Conservation (phyloP, 2,329 filamentous ascomycete genomes). For the Aureobasidium leucospermi region DNA sequence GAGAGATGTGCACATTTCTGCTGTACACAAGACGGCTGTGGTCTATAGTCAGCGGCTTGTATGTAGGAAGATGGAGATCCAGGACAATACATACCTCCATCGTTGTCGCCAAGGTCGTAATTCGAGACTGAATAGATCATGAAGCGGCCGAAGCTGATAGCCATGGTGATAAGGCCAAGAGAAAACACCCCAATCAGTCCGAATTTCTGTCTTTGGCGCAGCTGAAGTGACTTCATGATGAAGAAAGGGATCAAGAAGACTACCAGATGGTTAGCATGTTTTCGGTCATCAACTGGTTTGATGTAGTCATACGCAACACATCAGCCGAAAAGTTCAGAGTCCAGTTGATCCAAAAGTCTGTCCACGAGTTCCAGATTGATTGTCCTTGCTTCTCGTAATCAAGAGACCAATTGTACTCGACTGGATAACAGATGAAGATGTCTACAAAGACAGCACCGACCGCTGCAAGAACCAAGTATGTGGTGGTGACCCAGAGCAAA, state of each 20-base stretch:
- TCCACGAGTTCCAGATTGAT: conserved; percentile 5
- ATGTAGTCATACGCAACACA: neutral
- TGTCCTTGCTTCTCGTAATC: neutral
- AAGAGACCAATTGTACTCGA: neutral
- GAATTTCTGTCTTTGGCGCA: conserved; percentile 5
- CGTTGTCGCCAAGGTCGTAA: conserved; percentile 3
- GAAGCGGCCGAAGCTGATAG: conserved; percentile 8
- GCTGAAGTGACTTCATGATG: conserved; percentile 1
- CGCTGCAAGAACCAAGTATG: neutral
- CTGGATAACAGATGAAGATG: neutral
- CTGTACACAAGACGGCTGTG: conserved; percentile 9
- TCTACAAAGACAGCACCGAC: neutral
- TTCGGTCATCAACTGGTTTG: too few species aligned
- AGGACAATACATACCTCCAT: neutral
- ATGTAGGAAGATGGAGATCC: too few species aligned
- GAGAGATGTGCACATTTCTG: conserved; percentile 9
- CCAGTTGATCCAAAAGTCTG: neutral
- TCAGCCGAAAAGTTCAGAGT: neutral
- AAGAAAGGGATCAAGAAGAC: conserved; percentile 6
- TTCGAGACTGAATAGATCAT: neutral
- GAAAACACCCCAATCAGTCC: conserved; percentile 7
- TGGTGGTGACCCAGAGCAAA: neutral
- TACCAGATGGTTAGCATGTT: neutral
- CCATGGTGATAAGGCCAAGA: conserved; percentile 6
- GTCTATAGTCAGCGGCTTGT: neutral